Evolutionary conservation across 805 yeast genomes (phyloP).

Genomic region (Nakazawaea pomicola): DNA sequence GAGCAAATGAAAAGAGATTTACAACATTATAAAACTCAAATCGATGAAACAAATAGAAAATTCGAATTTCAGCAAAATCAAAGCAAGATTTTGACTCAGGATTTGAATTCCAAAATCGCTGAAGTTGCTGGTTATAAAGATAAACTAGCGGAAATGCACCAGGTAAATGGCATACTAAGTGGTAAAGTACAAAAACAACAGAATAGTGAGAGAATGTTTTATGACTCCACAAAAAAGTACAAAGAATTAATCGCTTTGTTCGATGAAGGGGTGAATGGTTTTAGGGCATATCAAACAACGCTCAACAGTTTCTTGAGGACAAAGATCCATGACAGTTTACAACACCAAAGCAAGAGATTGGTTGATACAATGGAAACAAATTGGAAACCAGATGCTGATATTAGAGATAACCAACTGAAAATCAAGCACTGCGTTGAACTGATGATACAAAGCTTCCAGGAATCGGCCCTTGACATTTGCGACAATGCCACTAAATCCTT

Average conservation of each 20-base stretch:
- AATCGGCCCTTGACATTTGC: constrained; percentile 18
- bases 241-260: constrained; percentile 24
- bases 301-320: constrained; percentile 15
- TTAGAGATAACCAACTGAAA: neutral
- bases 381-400: neutral
- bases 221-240: constrained; percentile 27
- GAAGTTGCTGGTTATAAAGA: constrained; percentile 20
- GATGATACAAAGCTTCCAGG: constrained; percentile 16
- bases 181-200: constrained; percentile 25
- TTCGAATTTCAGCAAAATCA: constrained; percentile 35
- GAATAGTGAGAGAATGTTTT: constrained; percentile 26
- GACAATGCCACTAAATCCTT: constrained; percentile 19
- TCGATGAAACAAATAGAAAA: constrained; percentile 39
- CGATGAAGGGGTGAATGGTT: constrained; percentile 21
- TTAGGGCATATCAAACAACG: constrained; percentile 18
- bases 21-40: constrained; percentile 45
- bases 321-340: constrained; percentile 15
- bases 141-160: constrained; percentile 18
- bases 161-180: constrained; percentile 22
- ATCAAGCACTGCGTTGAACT: constrained; percentile 15
- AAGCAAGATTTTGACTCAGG: constrained; percentile 22
- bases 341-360: constrained; percentile 15
- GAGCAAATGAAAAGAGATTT: constrained; percentile 43
- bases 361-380: constrained; percentile 6
- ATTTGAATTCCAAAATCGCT: constrained; percentile 16